phyloP scores from a whole-genome alignment of 176 grass and related monocot genomes.

The Carex cristatella region DNA sequence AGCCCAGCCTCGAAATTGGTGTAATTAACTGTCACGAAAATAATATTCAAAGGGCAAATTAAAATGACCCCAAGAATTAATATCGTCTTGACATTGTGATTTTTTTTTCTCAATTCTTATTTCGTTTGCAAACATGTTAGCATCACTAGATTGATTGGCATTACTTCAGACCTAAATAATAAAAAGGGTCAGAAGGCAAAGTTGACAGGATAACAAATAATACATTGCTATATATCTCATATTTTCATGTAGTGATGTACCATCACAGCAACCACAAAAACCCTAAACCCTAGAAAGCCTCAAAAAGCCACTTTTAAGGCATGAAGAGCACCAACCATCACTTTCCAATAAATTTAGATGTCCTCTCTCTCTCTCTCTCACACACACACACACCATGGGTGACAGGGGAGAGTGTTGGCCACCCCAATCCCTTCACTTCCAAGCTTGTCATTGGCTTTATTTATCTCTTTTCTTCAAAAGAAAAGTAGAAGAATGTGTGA shows the following conservation, averaged over 20 bases:
- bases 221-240: neutral
- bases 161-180: neutral
- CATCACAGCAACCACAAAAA: slow-evolving; percentile 56
- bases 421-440: slow-evolving; percentile 87
- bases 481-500: slow-evolving; percentile 21
- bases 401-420: slow-evolving; percentile 71
- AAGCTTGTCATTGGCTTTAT: slow-evolving; percentile 92
- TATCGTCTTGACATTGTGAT: neutral
- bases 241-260: slow-evolving; percentile 40
- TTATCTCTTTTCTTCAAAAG: slow-evolving; percentile 33
- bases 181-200: neutral
- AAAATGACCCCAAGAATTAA: neutral
- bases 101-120: neutral
- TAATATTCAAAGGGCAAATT: neutral
- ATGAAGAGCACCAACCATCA: slow-evolving; percentile 64
- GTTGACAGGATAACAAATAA: slow-evolving; percentile 5
- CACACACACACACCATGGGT: slow-evolving; percentile 33
- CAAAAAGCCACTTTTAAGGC: slow-evolving; percentile 81
- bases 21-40: too few relatives aligned
- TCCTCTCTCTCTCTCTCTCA: slow-evolving; percentile 19
- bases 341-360: slow-evolving; percentile 48
- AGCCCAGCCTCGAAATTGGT: too few relatives aligned
- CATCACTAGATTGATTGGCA: neutral
- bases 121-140: neutral
- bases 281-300: slow-evolving; percentile 43